A percentile compares a stretch with the other conserved stretches of the same genome.
Conservation (phyloP, 768 basidiomycete species). For the Galerina sulciceps region DNA sequence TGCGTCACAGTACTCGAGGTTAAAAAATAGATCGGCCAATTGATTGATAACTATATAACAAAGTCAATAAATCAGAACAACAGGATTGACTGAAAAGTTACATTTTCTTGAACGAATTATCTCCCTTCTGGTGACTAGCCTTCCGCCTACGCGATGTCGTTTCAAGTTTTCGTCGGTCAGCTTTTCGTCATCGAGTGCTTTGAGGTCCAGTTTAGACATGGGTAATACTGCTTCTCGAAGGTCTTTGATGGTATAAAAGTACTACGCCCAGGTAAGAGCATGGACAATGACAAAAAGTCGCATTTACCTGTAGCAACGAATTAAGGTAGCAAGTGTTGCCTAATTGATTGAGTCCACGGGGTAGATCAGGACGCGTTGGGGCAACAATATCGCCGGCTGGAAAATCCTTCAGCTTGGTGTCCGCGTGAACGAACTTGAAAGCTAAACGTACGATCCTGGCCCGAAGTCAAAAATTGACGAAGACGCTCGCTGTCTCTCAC, state of each 20-base stretch:
- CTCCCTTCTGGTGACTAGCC: slow-evolving; percentile 80
- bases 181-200: slow-evolving; percentile 68
- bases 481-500: slow-evolving; percentile 74
- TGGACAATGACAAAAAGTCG: background rate
- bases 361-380: slow-evolving; percentile 65
- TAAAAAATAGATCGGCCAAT: slow-evolving; percentile 77
- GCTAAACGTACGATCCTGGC: slow-evolving; percentile 71
- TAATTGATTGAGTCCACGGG: slow-evolving; percentile 85
- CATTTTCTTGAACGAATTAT: slow-evolving; percentile 86
- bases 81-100: slow-evolving; percentile 38
- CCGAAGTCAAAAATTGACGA: slow-evolving; percentile 64
- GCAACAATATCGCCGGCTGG: slow-evolving; percentile 68
- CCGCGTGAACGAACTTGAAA: background rate
- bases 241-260: slow-evolving; percentile 95
- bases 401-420: background rate
- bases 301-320: slow-evolving; percentile 68
- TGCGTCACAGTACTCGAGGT: slow-evolving; percentile 68
- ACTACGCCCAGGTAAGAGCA: slow-evolving; percentile 46
- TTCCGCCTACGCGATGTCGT: slow-evolving; percentile 85
- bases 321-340: slow-evolving; percentile 91
- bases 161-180: slow-evolving; percentile 81
- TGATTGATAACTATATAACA: slow-evolving; percentile 70
- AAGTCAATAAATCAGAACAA: slow-evolving; percentile 12
- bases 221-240: slow-evolving; percentile 76
- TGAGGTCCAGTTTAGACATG: slow-evolving; percentile 57